phyloP scores from a whole-genome alignment of 1,139 yeast species.

The Yamadazyma atmosphaerica region DNA sequence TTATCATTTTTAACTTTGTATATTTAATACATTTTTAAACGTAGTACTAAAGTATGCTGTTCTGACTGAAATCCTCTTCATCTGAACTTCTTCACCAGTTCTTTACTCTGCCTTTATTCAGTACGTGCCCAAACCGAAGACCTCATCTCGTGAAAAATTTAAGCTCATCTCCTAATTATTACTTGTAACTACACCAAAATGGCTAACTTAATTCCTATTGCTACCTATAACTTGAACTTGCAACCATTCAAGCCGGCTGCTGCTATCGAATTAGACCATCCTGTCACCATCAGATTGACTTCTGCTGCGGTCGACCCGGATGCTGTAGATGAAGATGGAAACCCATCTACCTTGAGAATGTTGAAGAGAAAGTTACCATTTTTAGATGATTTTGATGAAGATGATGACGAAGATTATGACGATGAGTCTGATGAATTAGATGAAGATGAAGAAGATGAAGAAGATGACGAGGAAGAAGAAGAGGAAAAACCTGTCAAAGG shows the following conservation, averaged over 20 bases:
- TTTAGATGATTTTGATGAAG: slow-evolving; percentile 49
- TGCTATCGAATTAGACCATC: slow-evolving; percentile 82
- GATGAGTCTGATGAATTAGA: slow-evolving; percentile 57
- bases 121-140: slow-evolving; percentile 3
- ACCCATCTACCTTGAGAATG: slow-evolving; percentile 87
- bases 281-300: slow-evolving; percentile 86
- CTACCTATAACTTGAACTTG: slow-evolving; percentile 81
- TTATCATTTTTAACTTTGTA: slow-evolving; percentile 26
- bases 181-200: slow-evolving; percentile 27
- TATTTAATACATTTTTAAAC: slow-evolving; percentile 34
- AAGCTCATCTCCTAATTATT: slow-evolving; percentile 13
- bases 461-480: slow-evolving; percentile 22
- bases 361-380: slow-evolving; percentile 68
- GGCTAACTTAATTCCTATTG: slow-evolving; percentile 76
- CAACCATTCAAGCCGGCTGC: slow-evolving; percentile 85
- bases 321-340: slow-evolving; percentile 73
- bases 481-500: slow-evolving; percentile 25
- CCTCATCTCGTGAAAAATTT: slow-evolving; percentile 9
- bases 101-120: too few relatives aligned
- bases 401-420: slow-evolving; percentile 39
- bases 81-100: too few relatives aligned
- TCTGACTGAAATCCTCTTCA: too few relatives aligned
- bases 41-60: slow-evolving; percentile 1
- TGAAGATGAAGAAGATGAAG: slow-evolving; percentile 38
- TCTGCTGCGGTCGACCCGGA: slow-evolving; percentile 95